Conservation (phyloP, 2,329 filamentous ascomycete genomes). For the Aureobasidium sp. region DNA sequence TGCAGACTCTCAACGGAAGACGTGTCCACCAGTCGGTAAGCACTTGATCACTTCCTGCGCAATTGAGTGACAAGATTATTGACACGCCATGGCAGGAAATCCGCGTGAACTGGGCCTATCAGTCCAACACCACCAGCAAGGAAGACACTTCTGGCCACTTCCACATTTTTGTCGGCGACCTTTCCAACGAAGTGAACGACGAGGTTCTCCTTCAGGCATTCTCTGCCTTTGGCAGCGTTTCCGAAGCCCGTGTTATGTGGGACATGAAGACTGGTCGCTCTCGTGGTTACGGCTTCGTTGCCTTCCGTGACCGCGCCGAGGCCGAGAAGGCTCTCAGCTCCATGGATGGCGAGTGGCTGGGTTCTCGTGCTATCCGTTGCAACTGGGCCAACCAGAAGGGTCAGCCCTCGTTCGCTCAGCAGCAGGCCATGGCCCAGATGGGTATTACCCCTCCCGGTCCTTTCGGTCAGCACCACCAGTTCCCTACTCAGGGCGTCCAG, state of each 20-base stretch:
- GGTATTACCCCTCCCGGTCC: conserved; percentile 96
- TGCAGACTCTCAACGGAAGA: conserved; percentile 93
- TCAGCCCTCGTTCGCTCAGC: conserved; percentile 97
- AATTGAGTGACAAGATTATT: conserved; percentile 17
- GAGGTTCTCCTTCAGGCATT: conserved; percentile 91
- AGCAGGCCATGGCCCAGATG: conserved; percentile 94
- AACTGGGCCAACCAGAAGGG: conserved; percentile 99
- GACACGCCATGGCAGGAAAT: conserved; percentile 63
- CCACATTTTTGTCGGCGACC: conserved; percentile 96
- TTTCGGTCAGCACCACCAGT: conserved; percentile 86
- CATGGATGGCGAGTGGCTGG: conserved; percentile 99
- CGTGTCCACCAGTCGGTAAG: conserved; percentile 90
- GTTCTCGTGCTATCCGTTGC: conserved; percentile 94
- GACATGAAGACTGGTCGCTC: conserved; percentile 99
- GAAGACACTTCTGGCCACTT: conserved; percentile 98
- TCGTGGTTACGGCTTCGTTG: conserved; percentile 94
- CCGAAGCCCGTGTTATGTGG: conserved; percentile 99
- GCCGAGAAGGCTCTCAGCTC: conserved; percentile 93
- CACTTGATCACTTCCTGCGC: conserved; percentile 16
- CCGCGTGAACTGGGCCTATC: conserved; percentile 98
- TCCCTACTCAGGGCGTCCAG: conserved; percentile 91
- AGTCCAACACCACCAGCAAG: conserved; percentile 86
- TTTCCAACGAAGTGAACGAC: conserved; percentile 98
- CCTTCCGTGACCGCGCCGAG: conserved; percentile 87
- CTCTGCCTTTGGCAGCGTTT: conserved; percentile 90